phyloP scores from a whole-genome alignment of 495 filamentous ascomycete species.

The Penicillium robsamsonii region DNA sequence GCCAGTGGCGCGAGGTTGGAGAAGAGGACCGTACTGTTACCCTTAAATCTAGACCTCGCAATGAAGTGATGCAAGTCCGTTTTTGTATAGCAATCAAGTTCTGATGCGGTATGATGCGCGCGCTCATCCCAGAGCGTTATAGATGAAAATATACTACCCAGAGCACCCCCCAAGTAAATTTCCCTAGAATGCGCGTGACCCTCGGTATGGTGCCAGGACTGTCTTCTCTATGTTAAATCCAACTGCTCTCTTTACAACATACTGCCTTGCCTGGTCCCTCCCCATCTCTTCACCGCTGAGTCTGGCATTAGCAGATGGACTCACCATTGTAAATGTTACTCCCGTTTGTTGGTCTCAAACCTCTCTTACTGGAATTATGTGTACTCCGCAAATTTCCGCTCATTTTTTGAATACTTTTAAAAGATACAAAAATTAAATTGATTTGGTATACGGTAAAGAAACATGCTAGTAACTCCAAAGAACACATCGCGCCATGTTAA shows the following conservation, averaged over 20 bases:
- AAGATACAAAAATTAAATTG: background rate
- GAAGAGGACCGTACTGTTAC: constrained; percentile 46
- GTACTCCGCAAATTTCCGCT: background rate
- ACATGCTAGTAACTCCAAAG: background rate
- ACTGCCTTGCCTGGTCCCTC: background rate
- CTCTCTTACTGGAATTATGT: background rate
- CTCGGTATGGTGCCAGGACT: background rate
- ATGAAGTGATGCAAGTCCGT: too few species aligned
- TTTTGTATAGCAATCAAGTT: too few species aligned
- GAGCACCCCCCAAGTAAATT: too few species aligned
- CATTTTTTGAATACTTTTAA: background rate
- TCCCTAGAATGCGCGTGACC: too few species aligned
- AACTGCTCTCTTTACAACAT: background rate
- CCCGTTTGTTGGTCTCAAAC: background rate
- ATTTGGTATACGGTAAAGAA: background rate
- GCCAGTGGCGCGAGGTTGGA: constrained; percentile 49
- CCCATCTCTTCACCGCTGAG: background rate
- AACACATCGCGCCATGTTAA: background rate
- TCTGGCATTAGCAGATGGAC: background rate
- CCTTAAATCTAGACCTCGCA: too few species aligned
- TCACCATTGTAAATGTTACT: background rate
- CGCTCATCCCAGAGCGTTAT: too few species aligned
- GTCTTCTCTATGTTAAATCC: background rate
- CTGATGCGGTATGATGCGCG: too few species aligned
- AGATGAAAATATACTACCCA: too few species aligned